Conservation (phyloP, 139 green algal species). For the Prasinococcaceae sp. region DNA sequence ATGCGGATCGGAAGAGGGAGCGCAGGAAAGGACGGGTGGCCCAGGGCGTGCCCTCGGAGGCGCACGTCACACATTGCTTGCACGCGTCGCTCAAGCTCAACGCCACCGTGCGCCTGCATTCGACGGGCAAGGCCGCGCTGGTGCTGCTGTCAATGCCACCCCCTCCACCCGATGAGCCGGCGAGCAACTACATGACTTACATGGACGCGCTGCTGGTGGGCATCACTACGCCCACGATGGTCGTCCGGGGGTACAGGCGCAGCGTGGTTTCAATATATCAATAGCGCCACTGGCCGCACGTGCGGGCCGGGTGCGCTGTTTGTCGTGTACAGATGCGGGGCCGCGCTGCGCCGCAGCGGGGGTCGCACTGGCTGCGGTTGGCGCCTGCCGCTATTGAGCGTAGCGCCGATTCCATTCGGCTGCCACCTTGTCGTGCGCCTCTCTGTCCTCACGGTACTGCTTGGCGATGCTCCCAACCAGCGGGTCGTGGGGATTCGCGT, state of each 20-base stretch:
- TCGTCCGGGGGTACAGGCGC: conserved; percentile 24
- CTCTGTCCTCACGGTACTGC: conserved; percentile 58
- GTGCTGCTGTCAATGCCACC: conserved; percentile 23
- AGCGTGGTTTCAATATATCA: conserved; percentile 28
- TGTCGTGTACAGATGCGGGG: too few relatives aligned
- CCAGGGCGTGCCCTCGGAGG: not conserved
- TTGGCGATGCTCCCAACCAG: conserved; percentile 79
- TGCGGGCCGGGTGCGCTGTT: too few relatives aligned
- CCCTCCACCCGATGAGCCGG: conserved; percentile 17
- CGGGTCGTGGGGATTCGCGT: conserved; percentile 79
- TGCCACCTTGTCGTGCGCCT: conserved; percentile 74
- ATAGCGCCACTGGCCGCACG: too few relatives aligned
- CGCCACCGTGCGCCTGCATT: conserved; percentile 25
- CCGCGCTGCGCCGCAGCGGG: too few relatives aligned
- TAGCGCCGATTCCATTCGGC: conserved; percentile 77
- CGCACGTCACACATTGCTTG: conserved; percentile 10
- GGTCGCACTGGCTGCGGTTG: too few relatives aligned
- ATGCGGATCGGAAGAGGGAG: conserved; percentile 23
- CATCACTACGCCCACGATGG: conserved; percentile 18
- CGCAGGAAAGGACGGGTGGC: not conserved
- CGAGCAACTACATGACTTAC: conserved; percentile 33
- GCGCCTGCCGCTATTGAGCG: conserved; percentile 40
- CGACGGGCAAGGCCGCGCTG: conserved; percentile 15
- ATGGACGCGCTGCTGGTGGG: conserved; percentile 27
- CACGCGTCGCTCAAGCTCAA: conserved; percentile 29